phyloP scores from a whole-genome alignment of 2,329 filamentous ascomycete species.

The Aspergillus sp. region DNA sequence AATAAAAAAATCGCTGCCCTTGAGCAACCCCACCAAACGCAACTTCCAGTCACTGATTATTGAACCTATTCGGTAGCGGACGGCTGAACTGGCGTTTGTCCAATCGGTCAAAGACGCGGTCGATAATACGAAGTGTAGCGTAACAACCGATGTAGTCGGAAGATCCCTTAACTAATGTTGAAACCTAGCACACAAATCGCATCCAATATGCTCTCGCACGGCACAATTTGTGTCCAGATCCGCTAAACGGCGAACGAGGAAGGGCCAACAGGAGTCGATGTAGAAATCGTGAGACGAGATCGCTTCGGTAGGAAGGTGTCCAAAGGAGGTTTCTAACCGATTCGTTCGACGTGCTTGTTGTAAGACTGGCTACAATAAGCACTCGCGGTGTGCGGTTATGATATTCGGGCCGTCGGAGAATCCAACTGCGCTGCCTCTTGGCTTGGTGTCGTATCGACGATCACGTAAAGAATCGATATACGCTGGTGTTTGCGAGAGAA shows the following conservation, averaged over 20 bases:
- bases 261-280: conserved; percentile 14
- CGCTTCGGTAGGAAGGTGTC: neutral
- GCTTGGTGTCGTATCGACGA: conserved; percentile 10
- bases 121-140: conserved; percentile 6
- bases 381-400: conserved; percentile 17
- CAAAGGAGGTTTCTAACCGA: neutral
- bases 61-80: conserved; percentile 22
- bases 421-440: conserved; percentile 12
- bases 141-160: conserved; percentile 1
- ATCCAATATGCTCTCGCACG: conserved; percentile 21
- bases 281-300: conserved; percentile 5
- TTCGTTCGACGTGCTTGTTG: conserved; percentile 1
- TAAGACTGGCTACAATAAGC: conserved; percentile 6
- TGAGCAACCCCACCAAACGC: conserved; percentile 32
- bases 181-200: conserved; percentile 30
- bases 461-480: conserved; percentile 13
- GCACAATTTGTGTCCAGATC: conserved; percentile 10
- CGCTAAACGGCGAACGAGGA: conserved; percentile 17
- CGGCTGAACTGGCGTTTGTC: conserved; percentile 10
- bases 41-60: conserved; percentile 27
- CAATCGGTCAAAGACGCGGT: conserved; percentile 9
- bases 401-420: conserved; percentile 17
- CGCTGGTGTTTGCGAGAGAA: conserved; percentile 8
- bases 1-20: conserved; percentile 29
- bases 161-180: conserved; percentile 11